Percentiles rank a stretch among this genome's conserved stretches.
Conservation (phyloP, 345 rosid genomes). For the Pugionium dolabratum region DNA sequence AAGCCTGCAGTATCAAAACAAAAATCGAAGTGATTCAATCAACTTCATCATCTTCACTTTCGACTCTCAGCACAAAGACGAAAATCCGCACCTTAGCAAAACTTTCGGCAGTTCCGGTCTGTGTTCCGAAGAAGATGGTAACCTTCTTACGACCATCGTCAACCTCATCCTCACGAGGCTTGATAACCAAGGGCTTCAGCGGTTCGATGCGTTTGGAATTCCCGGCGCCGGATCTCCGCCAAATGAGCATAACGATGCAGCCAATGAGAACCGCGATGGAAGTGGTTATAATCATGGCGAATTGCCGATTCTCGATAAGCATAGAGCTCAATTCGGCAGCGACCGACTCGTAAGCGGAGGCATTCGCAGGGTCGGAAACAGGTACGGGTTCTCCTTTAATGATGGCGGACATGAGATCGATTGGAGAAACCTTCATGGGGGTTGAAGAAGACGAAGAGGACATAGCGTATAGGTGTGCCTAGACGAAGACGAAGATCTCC, state of each 20-base stretch:
- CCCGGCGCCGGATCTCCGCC: constrained; percentile 66
- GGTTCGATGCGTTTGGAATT: constrained; percentile 49
- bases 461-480: constrained; percentile 19
- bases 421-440: constrained; percentile 56
- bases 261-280: constrained; percentile 89
- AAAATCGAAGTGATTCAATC: not conserved
- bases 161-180: constrained; percentile 58
- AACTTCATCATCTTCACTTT: not conserved
- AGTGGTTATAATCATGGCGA: constrained; percentile 75
- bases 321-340: constrained; percentile 55
- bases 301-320: constrained; percentile 69
- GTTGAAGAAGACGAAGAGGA: constrained; percentile 37
- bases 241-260: constrained; percentile 72
- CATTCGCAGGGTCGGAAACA: constrained; percentile 58
- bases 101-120: constrained; percentile 97
- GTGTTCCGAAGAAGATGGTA: constrained; percentile 87
- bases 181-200: constrained; percentile 58
- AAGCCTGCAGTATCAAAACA: constrained; percentile 39
- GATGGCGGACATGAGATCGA: constrained; percentile 82
- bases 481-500: constrained; percentile 30
- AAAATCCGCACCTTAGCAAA: constrained; percentile 70
- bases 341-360: constrained; percentile 51
- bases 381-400: constrained; percentile 56
- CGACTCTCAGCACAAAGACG: not conserved
- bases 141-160: constrained; percentile 80